These are phyloP conservation scores for Diutina mesorugosa DNA, from an alignment of 1,139 yeast species.

Conservation along the genomic window DNA sequence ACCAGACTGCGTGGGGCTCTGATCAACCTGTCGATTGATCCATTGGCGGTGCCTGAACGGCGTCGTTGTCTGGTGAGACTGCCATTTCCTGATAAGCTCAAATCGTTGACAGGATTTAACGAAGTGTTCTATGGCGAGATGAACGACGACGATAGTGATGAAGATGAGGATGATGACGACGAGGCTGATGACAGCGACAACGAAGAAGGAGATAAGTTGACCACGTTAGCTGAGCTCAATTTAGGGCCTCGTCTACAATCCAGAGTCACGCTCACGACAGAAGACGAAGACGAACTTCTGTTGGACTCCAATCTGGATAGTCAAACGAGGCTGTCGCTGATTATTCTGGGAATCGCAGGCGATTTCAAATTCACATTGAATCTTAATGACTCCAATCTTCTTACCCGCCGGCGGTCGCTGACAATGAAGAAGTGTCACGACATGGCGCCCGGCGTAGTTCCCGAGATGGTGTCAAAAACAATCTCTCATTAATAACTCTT, in stretches of 20 bases:
- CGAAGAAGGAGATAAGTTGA: conserved; percentile 11
- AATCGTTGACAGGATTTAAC: conserved; percentile 10
- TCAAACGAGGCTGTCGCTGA: conserved; percentile 31
- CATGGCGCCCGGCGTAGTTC: neutral
- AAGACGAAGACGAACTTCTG: conserved; percentile 4
- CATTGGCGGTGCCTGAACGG: neutral
- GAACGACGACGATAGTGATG: conserved; percentile 7
- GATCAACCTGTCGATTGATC: neutral
- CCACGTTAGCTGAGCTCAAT: conserved; percentile 7
- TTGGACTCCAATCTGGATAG: conserved; percentile 10
- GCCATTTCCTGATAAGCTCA: neutral
- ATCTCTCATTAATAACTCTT: neutral
- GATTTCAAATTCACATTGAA: conserved; percentile 31
- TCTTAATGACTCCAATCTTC: conserved; percentile 28
- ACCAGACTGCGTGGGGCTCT: neutral
- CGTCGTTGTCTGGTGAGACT: neutral
- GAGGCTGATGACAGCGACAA: conserved; percentile 11
- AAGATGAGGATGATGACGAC: conserved; percentile 10
- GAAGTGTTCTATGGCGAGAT: conserved; percentile 19
- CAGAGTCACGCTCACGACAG: conserved; percentile 4
- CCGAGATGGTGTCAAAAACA: neutral
- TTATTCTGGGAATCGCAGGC: conserved; percentile 26
- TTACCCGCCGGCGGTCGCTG: conserved; percentile 19
- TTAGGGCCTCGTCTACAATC: conserved; percentile 3
- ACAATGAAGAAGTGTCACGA: conserved; percentile 3